Evolutionary conservation across 2,329 filamentous ascomycete genomes (phyloP).

Genomic region (Biscogniauxia sp.): DNA sequence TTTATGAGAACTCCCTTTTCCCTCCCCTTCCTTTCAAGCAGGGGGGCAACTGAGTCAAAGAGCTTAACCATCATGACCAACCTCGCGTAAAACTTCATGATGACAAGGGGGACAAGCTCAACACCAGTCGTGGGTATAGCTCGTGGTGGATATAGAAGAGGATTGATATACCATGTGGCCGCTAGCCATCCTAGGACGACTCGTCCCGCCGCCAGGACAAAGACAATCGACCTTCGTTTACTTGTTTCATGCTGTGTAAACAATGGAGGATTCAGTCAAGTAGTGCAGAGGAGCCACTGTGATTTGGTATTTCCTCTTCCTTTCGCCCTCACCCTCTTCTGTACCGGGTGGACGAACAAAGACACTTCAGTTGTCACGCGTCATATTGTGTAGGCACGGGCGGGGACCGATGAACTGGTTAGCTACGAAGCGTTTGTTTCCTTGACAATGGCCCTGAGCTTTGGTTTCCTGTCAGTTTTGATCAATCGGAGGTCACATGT

Average conservation of each 20-base stretch:
- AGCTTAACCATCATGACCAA: background rate
- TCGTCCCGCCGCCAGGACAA: conserved; percentile 9
- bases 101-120: conserved; percentile 2
- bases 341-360: conserved; percentile 16
- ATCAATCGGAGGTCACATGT: conserved; percentile 7
- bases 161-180: conserved; percentile 1
- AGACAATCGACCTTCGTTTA: conserved; percentile 9
- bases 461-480: conserved; percentile 9
- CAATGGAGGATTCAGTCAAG: conserved; percentile 10
- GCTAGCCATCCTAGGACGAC: conserved; percentile 2
- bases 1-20: conserved; percentile 17
- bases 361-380: conserved; percentile 12
- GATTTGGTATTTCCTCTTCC: background rate
- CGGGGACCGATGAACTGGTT: background rate
- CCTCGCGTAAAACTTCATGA: conserved; percentile 2
- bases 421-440: background rate
- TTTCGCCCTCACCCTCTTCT: conserved; percentile 5
- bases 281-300: background rate
- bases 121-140: conserved; percentile 3
- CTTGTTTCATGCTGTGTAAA: background rate
- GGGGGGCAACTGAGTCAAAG: conserved; percentile 22
- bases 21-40: conserved; percentile 12
- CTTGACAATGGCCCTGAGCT: background rate
- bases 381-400: conserved; percentile 7
- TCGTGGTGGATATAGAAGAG: conserved; percentile 13